phyloP scores from a whole-genome alignment of 129 eudicot species.

The Lonicera japonica region DNA sequence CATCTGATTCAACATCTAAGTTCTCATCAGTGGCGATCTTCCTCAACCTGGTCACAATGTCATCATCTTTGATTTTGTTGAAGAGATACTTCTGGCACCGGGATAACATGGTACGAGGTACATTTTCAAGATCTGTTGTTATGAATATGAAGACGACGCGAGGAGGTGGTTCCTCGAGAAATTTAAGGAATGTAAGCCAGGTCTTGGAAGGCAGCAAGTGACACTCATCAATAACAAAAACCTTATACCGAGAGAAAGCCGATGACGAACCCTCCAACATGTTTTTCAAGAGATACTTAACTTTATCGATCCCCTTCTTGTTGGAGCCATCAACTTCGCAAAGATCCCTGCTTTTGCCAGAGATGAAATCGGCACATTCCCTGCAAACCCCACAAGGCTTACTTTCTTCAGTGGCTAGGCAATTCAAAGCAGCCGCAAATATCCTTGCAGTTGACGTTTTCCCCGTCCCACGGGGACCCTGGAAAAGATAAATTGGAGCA shows the following conservation, averaged over 20 bases:
- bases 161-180: conserved; percentile 72
- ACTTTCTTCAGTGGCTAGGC: conserved; percentile 68
- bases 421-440: conserved; percentile 76
- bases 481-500: conserved; percentile 79
- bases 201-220: conserved; percentile 83
- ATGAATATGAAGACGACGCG: conserved; percentile 65
- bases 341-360: conserved; percentile 58
- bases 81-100: conserved; percentile 81
- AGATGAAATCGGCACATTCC: conserved; percentile 59
- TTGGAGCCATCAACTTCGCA: conserved; percentile 65
- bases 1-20: conserved; percentile 69
- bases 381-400: conserved; percentile 88
- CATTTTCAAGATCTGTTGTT: conserved; percentile 79
- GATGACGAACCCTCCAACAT: conserved; percentile 44
- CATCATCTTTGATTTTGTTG: conserved; percentile 63
- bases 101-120: conserved; percentile 72
- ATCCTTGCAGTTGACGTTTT: conserved; percentile 75
- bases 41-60: conserved; percentile 58
- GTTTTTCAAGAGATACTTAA: conserved; percentile 42
- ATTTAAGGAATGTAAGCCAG: conserved; percentile 79
- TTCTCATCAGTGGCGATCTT: conserved; percentile 70
- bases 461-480: conserved; percentile 98
- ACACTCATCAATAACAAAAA: conserved; percentile 72
- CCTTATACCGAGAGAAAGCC: conserved; percentile 38
- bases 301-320: conserved; percentile 62